Conservation (phyloP, 2,329 filamentous ascomycete genomes). For the Nannizzia gypsea region DNA sequence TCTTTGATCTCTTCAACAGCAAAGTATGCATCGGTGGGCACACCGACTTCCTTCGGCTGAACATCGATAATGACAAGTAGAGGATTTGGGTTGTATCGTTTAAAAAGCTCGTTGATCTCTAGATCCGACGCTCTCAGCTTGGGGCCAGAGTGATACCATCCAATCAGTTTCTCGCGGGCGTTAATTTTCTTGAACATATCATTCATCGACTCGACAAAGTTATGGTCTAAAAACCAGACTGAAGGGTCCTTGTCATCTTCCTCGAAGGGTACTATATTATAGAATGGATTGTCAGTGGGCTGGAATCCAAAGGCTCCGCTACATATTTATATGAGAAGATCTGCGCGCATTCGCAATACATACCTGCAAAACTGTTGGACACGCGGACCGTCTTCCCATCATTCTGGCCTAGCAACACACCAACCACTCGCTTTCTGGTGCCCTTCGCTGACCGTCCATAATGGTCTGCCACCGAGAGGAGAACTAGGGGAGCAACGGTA, state of each 20-base stretch:
- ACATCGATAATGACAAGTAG: conserved; percentile 96
- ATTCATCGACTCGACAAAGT: conserved; percentile 98
- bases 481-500: conserved; percentile 91
- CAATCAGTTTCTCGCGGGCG: conserved; percentile 94
- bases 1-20: conserved; percentile 99
- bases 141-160: conserved; percentile 97
- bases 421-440: conserved; percentile 78
- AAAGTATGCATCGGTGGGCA: conserved; percentile 97
- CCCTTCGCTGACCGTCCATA: conserved; percentile 90
- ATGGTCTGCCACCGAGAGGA: conserved; percentile 95
- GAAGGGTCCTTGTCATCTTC: conserved; percentile 98
- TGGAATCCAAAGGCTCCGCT: background rate
- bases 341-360: conserved; percentile 20
- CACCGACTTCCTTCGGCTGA: conserved; percentile 92
- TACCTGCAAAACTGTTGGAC: conserved; percentile 97
- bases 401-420: conserved; percentile 88
- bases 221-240: conserved; percentile 98
- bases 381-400: conserved; percentile 92
- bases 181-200: conserved; percentile 99
- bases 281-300: conserved; percentile 16
- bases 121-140: conserved; percentile 94
- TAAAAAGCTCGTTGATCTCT: conserved; percentile 99
- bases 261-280: conserved; percentile 73
- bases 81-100: conserved; percentile 94
- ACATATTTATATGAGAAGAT: background rate